Conservation (phyloP, 2,329 filamentous ascomycete genomes). For the Epichloe sibirici region DNA sequence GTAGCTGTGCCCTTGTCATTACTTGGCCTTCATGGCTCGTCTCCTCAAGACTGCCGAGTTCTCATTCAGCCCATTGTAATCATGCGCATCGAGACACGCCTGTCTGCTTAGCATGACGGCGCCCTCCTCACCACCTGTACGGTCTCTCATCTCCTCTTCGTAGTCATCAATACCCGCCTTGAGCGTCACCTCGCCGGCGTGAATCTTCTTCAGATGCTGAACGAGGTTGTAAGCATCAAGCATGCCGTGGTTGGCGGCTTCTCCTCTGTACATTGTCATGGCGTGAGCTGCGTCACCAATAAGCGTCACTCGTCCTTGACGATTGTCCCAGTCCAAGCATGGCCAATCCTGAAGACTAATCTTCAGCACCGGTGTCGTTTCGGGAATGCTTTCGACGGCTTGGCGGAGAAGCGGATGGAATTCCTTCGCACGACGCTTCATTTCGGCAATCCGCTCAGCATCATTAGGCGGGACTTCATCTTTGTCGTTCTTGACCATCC, state of each 20-base stretch:
- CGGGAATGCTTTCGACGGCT: slow-evolving; percentile 30
- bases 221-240: slow-evolving; percentile 23
- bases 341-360: slow-evolving; percentile 26
- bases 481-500: slow-evolving; percentile 25
- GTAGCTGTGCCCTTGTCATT: neutral
- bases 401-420: slow-evolving; percentile 27
- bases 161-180: slow-evolving; percentile 15
- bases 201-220: slow-evolving; percentile 11
- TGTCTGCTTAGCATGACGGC: slow-evolving; percentile 20
- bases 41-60: slow-evolving; percentile 19
- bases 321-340: slow-evolving; percentile 28
- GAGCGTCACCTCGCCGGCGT: slow-evolving; percentile 6
- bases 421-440: slow-evolving; percentile 24
- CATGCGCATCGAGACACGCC: slow-evolving; percentile 21
- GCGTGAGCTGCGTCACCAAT: slow-evolving; percentile 43
- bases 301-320: slow-evolving; percentile 31
- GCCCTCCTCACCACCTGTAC: slow-evolving; percentile 11
- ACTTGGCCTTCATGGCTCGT: slow-evolving; percentile 9
- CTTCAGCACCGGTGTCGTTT: slow-evolving; percentile 24
- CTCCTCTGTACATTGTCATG: slow-evolving; percentile 43
- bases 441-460: slow-evolving; percentile 22
- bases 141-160: slow-evolving; percentile 19
- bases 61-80: slow-evolving; percentile 18
- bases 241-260: slow-evolving; percentile 28
- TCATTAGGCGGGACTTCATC: slow-evolving; percentile 21